Evolutionary conservation across 2,329 filamentous ascomycete genomes (phyloP), one percentile per base, ranked within the genome.

Genomic region (Cercospora zeae-maydis): DNA sequence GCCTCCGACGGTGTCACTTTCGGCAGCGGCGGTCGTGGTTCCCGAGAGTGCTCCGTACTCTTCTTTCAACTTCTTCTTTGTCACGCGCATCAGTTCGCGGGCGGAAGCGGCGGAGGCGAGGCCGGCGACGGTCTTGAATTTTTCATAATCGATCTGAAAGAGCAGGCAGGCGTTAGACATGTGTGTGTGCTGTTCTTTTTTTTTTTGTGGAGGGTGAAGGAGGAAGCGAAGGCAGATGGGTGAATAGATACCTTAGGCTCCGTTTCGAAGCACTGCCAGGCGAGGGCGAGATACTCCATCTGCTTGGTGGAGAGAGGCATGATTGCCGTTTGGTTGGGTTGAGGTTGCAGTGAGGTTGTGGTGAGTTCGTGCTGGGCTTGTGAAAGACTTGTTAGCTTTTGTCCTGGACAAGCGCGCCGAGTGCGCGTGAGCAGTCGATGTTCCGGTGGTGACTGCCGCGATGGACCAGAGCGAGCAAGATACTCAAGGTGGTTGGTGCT

Each of bases 51-150:
- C 65, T 34, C 69, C 71, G 27, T 69, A 72, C 61, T 72, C 72
- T 30, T 63, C 63, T 34, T 69, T 70, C 33, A 74, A 65, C 55
- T 74, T 75, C 58, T 74, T 74, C 65, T 75, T 75, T 49, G 72
- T 73, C 8, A 73, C 68, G 62, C 73, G 73, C 67, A 75, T 66
- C 60, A 73, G 66, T 63, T 75, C 73, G 61, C 71, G 67, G 39
- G 73, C 74, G 31, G 68, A 72, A 54, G 59, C 51, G 49, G 68
- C 60, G 39, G 67, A 65, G 33, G 67, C 66, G 64, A 72, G 70
- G 62, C 66, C 65, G 45, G 71, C 69, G 63, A 75, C 62, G 24
- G 58, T 24, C 63, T 63, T 63, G 69, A 75, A 74, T 63, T 73
- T 73, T 30, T 67, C 67, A 64, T 71, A 75, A 69, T 75, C 71